Base-by-base conservation (phyloP, 1,139 yeast species). In the Yamadazyma dushanensis region DNA sequence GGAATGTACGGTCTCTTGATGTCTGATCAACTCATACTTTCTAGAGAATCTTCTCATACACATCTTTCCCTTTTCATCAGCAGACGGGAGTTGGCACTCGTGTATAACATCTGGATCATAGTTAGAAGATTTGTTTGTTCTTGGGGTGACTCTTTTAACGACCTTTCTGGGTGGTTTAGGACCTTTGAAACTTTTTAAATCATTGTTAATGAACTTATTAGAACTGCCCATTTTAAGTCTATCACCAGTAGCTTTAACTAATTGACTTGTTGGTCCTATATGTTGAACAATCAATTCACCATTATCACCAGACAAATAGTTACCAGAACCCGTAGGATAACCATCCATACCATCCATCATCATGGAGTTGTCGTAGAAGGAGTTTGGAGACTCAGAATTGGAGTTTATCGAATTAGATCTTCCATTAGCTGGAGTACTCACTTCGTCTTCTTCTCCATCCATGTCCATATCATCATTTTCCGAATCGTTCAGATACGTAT, bases 1-100 rank as follows among this genome's bases (percentile, higher is more conserved):
- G 2, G 97, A 92, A 59, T 92, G 98, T 37, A 92, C 92, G 0
- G 97, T 90, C 56, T 92, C 96, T 62, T 90, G 96, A 60, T 92
- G 97, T 51, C 98, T 78, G 20, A 90, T 84, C 53, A 92, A 72
- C 64, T 92, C 98, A 54, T 92, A 92, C 21, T 96, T 95, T 50
- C 98, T 76, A 13, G 97, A 88, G 57, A 92, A 92, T 44, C 84
- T 77, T 51, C 95, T 86, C 47, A 78, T 67, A 58, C 97, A 90
- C 35, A 78, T 73, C 46, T 73, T 70, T 31, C 82, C 59, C 3
- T 73, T 70, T 33, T 65, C 71, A 43, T 70, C 76, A 6, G 76
- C 66, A 1, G 73, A 66, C 2, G 76, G 68, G 21, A 70, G 54
- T 44, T 68, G 75, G 50, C 76, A 70, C 47, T 70, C 76, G 43